A percentile compares a stretch with the other conserved stretches of the same genome.
Evolutionary conservation across 805 yeast species (phyloP).

Genomic region (Scheffersomyces stipitis): DNA sequence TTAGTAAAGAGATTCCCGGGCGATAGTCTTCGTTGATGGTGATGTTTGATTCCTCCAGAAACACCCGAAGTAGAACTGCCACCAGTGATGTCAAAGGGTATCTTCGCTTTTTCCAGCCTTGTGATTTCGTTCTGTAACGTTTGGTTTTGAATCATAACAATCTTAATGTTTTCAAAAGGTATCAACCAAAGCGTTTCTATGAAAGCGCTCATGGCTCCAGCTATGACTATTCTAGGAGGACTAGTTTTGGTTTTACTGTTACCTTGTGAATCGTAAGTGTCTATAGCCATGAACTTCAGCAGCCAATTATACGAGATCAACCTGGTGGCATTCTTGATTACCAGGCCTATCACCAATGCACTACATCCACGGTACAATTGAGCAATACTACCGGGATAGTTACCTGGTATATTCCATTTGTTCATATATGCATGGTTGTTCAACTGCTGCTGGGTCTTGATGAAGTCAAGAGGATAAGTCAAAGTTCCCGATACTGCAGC

Average conservation of each 20-base stretch:
- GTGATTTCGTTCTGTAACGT: constrained; percentile 27
- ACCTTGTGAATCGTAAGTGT: constrained; percentile 23
- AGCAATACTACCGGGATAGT: constrained; percentile 29
- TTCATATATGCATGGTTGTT: constrained; percentile 41
- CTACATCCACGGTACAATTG: constrained; percentile 61
- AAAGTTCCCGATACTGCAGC: constrained; percentile 61
- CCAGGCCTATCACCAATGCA: constrained; percentile 72
- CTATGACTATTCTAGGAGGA: constrained; percentile 80
- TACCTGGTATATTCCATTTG: constrained; percentile 35
- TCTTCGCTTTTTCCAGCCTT: constrained; percentile 14
- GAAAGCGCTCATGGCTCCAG: constrained; percentile 82
- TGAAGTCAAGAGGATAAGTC: constrained; percentile 70
- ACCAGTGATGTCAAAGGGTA: constrained; percentile 28
- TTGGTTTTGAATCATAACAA: constrained; percentile 74
- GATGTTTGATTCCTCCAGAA: not conserved
- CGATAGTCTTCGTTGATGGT: not conserved
- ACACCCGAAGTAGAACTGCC: not conserved
- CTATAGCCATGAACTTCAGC: constrained; percentile 62
- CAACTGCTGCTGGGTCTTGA: constrained; percentile 65
- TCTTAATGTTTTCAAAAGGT: constrained; percentile 87
- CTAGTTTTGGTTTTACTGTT: constrained; percentile 56
- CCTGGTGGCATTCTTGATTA: constrained; percentile 71
- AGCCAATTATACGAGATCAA: constrained; percentile 74
- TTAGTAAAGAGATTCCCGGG: constrained; percentile 20
- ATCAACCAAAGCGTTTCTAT: constrained; percentile 80